These are phyloP conservation scores for Somion occarium DNA, from an alignment of 1,284 basidiomycete species.

Conservation along the genomic window DNA sequence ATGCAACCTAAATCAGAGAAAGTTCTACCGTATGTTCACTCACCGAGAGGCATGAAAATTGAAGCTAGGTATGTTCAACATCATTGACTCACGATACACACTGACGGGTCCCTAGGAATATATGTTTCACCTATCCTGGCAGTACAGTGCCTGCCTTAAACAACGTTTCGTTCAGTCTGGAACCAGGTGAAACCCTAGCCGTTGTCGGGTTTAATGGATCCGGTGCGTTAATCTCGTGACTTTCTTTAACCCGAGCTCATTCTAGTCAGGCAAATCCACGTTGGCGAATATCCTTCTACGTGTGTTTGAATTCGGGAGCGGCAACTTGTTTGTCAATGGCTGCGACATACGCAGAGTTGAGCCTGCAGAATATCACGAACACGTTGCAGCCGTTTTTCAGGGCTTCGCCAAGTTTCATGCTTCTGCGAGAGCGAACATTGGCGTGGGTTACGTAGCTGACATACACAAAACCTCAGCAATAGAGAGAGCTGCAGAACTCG, in stretches of 20 bases:
- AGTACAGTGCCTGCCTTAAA: constrained; percentile 57
- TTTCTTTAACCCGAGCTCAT: neutral
- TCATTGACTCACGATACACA: constrained; percentile 7
- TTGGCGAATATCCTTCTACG: constrained; percentile 75
- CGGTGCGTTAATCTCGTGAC: constrained; percentile 37
- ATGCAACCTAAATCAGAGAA: constrained; percentile 55
- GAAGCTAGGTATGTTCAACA: constrained; percentile 49
- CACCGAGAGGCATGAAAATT: constrained; percentile 58
- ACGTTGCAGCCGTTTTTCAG: constrained; percentile 77
- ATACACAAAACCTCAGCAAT: constrained; percentile 48
- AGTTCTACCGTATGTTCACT: constrained; percentile 39
- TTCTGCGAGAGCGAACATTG: constrained; percentile 73
- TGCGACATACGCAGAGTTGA: constrained; percentile 57
- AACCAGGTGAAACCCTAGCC: constrained; percentile 73
- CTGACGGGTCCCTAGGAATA: constrained; percentile 36
- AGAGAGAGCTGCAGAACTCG: constrained; percentile 56
- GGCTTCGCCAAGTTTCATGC: constrained; percentile 75
- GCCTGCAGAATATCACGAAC: constrained; percentile 66
- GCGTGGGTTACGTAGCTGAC: constrained; percentile 64
- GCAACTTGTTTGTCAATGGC: constrained; percentile 64
- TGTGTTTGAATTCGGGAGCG: constrained; percentile 66
- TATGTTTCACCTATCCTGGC: constrained; percentile 77
- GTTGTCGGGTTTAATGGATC: constrained; percentile 82
- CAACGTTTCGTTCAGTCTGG: constrained; percentile 63
- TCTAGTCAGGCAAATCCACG: constrained; percentile 69